Base-by-base conservation (phyloP, 805 yeast species). In the Peterozyma toletana region DNA sequence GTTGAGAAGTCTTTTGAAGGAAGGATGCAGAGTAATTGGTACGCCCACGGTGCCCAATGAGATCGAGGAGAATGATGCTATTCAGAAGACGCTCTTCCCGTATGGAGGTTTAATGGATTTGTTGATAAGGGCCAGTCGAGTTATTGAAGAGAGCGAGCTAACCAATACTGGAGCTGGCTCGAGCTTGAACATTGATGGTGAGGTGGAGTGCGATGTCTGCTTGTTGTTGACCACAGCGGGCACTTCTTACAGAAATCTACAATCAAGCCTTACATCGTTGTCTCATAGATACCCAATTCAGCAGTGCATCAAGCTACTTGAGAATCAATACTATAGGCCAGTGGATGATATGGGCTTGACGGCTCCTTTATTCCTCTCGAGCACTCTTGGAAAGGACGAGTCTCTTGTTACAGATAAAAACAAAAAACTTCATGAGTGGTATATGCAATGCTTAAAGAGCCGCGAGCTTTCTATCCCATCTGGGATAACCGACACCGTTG, bases 141-240 rank as follows among this genome's bases (percentile, higher is more conserved):
- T 42, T 0, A 36, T 63, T 1, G 80, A 75, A 52, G 44, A 41
- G 11, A 60, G 68, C 3, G 48, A 55, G 2, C 55, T 68, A 37
- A 74, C 80, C 5, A 75, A 75, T 49, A 72, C 78, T 3, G 81
- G 79, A 2, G 58, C 50, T 47, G 78, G 80, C 0, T 66, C 78
- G 1, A 65, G 72, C 0, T 50, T 74, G 33, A 67, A 70, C 36
- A 46, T 59, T 7, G 42, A 53, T 5, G 75, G 78, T 1, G 40
- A 58, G 3, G 75, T 73, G 1, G 65, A 64, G 42, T 68, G 77
- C 42, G 81, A 75, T 55, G 60, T 71, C 11, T 63, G 71, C 43
- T 54, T 64, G 15, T 45, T 72, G 2, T 46, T 54, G 17, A 45
- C 47, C 3, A 45, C 41, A 2, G 39, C 58, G 42, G 34, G 56